Base-by-base conservation (phyloP, 805 yeast genomes). In the Wickerhamiella australiensis region DNA sequence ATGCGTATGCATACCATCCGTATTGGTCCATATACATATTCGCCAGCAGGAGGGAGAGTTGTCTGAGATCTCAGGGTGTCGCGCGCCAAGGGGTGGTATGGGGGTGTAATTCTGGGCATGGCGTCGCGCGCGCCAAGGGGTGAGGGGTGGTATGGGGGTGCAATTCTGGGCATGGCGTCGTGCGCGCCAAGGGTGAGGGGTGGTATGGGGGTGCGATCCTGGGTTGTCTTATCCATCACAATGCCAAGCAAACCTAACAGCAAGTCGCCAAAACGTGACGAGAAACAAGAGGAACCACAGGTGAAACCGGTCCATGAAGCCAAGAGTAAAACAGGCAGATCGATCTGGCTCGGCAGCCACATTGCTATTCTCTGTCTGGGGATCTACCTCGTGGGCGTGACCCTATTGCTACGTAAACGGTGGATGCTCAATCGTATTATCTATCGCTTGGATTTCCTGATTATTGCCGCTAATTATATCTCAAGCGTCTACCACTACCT, bases 1-100 rank as follows among this genome's bases (percentile, higher is more conserved):
- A 79, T 2, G 80, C 69, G 55, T 78, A 80, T 5, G 79, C 66
- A 59, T 78, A 78, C 88, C 88, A 68, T 3, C 88, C 90, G 31
- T 69, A 37, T 21, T 50, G 33, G 7, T 45, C 48, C 48, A 45
- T 45, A 6, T 12, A 8, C 13, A 15, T 33, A 33, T 12, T 8
- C 18, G 37, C 29, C 9, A 11, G 7, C 9, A 7, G 11, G 29
- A 26, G 29, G 29, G 29, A 26, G 29, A 26, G 29, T n/a, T n/a
- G n/a, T n/a, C n/a, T n/a, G n/a, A n/a, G n/a, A n/a, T n/a, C n/a
- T n/a, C n/a, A n/a, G n/a, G n/a, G n/a, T n/a, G 11, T 7, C 29
- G 29, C 29, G 29, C 29, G 29, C 29, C 9, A 26, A 11, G 29
- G 29, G 29, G 29, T n/a, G n/a, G n/a, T n/a, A n/a, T n/a, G n/a